Evolutionary conservation across 2,329 filamentous ascomycete genomes (phyloP).

Genomic region (Coleophoma eucalyptorum): DNA sequence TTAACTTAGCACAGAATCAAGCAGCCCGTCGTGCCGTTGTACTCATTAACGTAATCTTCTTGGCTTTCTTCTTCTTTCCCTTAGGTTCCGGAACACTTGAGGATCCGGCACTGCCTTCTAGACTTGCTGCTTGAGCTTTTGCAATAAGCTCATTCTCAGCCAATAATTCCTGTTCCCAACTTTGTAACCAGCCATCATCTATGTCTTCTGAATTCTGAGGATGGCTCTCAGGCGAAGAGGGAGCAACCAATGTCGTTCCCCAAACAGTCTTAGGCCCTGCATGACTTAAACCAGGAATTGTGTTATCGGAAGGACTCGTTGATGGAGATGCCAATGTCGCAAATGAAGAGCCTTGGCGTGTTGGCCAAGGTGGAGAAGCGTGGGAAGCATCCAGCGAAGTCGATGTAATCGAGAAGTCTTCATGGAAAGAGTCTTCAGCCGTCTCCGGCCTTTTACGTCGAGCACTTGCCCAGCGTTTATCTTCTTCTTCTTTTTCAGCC

Average conservation of each 20-base stretch:
- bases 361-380: conserved; percentile 46
- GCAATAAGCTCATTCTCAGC: conserved; percentile 56
- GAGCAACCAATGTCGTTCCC: conserved; percentile 72
- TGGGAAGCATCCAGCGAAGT: conserved; percentile 40
- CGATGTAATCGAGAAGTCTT: conserved; percentile 61
- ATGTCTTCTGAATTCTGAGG: conserved; percentile 26
- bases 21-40: conserved; percentile 42
- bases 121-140: conserved; percentile 54
- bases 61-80: conserved; percentile 67
- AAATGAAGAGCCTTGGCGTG: conserved; percentile 58
- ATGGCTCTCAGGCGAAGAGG: conserved; percentile 52
- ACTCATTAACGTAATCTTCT: conserved; percentile 71
- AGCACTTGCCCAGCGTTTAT: conserved; percentile 57
- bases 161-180: conserved; percentile 73
- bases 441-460: conserved; percentile 52
- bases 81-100: conserved; percentile 10
- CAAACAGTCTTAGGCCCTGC: conserved; percentile 77
- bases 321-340: conserved; percentile 71
- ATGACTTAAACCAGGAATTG: no score
- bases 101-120: conserved; percentile 21
- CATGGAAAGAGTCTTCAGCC: conserved; percentile 46
- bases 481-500: conserved; percentile 66
- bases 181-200: conserved; percentile 84
- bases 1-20: conserved; percentile 12
- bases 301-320: conserved; percentile 57